phyloP scores from a whole-genome alignment of 2,329 filamentous ascomycete species.

The Penicillium sp. region DNA sequence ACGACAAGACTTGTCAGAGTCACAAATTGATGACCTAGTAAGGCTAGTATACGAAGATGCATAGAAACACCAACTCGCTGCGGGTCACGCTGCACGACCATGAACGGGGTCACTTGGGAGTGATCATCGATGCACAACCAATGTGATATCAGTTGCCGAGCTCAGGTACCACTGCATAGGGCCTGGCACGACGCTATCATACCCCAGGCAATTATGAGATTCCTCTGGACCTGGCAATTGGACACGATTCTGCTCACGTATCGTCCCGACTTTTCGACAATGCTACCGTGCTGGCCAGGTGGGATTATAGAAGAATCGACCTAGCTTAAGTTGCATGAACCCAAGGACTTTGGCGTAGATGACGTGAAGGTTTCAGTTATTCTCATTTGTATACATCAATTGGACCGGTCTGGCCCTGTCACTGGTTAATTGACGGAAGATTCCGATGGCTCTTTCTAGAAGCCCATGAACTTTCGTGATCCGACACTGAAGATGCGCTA shows the following conservation, averaged over 20 bases:
- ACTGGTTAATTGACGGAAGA: neutral
- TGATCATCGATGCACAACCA: constrained; percentile 12
- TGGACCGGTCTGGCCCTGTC: neutral
- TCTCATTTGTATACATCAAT: neutral
- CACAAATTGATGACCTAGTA: no score
- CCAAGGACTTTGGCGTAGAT: neutral
- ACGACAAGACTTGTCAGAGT: no score
- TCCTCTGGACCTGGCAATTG: neutral
- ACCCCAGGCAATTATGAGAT: neutral
- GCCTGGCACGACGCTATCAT: neutral
- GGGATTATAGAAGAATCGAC: neutral
- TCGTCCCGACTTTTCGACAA: neutral
- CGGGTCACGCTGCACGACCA: neutral
- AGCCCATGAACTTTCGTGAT: neutral
- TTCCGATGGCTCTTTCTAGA: neutral
- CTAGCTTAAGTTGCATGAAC: neutral
- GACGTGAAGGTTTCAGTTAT: neutral
- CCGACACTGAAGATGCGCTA: neutral
- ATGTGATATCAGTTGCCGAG: constrained; percentile 6
- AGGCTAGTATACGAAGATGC: neutral
- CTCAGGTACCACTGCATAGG: constrained; percentile 15
- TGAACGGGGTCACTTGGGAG: neutral
- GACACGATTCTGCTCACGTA: neutral
- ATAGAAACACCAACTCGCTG: neutral
- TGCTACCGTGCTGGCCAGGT: neutral